Evolutionary conservation across 2,329 filamentous ascomycete species (phyloP).

Genomic region (Rasamsonia emersonii): DNA sequence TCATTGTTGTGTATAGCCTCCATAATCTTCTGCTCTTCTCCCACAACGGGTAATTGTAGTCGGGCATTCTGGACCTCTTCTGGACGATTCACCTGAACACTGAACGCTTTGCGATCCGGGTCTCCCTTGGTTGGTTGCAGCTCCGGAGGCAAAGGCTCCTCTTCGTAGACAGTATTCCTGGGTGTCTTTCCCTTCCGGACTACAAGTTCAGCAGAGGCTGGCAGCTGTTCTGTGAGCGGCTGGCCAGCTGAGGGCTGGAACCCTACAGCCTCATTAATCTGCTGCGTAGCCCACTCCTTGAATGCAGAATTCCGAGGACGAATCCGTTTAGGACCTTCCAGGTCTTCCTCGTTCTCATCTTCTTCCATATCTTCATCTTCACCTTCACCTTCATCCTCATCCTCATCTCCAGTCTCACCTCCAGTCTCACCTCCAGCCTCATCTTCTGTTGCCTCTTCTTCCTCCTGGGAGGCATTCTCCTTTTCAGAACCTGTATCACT

Average conservation of each 20-base stretch:
- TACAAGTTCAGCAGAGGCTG: constrained; percentile 13
- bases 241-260: constrained; percentile 44
- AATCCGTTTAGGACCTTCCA: constrained; percentile 13
- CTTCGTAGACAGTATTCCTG: constrained; percentile 28
- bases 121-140: constrained; percentile 31
- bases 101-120: constrained; percentile 62
- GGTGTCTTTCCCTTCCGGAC: constrained; percentile 24
- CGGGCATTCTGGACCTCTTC: constrained; percentile 70
- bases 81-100: constrained; percentile 61
- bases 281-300: constrained; percentile 84
- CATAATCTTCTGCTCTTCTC: constrained; percentile 96
- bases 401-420: constrained; percentile 12
- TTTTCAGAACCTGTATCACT: constrained; percentile 23
- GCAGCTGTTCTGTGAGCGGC: constrained; percentile 21
- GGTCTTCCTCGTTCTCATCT: constrained; percentile 15
- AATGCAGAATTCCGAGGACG: constrained; percentile 57
- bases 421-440: constrained; percentile 24
- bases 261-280: constrained; percentile 76
- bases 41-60: constrained; percentile 76
- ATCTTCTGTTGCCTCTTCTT: constrained; percentile 30
- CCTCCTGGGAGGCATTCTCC: constrained; percentile 9
- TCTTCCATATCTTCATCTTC: constrained; percentile 28
- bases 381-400: constrained; percentile 14
- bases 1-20: constrained; percentile 91
- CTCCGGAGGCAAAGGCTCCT: constrained; percentile 32